Evolutionary conservation across 306 rosid genomes (phyloP).

Genomic region (Quercus alba): DNA sequence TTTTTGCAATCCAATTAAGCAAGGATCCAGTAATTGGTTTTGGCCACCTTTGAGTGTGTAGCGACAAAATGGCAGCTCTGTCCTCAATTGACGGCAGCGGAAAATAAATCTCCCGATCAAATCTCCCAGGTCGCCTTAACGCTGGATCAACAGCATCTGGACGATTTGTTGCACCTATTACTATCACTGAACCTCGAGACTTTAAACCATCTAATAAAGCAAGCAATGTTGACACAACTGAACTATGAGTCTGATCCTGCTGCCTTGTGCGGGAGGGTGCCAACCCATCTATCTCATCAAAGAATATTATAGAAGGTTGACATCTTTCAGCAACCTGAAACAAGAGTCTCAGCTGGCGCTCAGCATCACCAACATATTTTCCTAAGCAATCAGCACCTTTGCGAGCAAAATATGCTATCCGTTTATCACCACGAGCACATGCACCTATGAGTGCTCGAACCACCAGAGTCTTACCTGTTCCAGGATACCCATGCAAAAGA

Average conservation of each 20-base stretch:
- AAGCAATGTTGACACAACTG: constrained; percentile 97
- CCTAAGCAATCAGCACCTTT: constrained; percentile 99
- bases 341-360: constrained; percentile 91
- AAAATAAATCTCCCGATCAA: constrained; percentile 93
- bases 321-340: constrained; percentile 99
- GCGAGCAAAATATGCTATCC: constrained; percentile 95
- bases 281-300: constrained; percentile 98
- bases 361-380: constrained; percentile 97
- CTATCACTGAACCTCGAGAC: constrained; percentile 96
- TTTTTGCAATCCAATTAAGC: constrained; percentile 79
- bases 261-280: constrained; percentile 90
- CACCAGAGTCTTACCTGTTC: constrained; percentile 95
- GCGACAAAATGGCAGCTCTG: constrained; percentile 92
- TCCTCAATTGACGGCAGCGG: constrained; percentile 88
- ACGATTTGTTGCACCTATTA: constrained; percentile 97
- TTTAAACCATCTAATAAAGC: constrained; percentile 95
- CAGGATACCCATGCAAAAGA: constrained; percentile 97
- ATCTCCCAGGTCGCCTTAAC: constrained; percentile 92
- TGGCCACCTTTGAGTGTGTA: constrained; percentile 97
- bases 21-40: constrained; percentile 73
- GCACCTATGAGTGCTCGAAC: constrained; percentile 95
- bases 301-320: constrained; percentile 95
- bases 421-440: constrained; percentile 88
- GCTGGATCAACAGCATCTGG: constrained; percentile 99
- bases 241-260: constrained; percentile 98